phyloP scores from a whole-genome alignment of 23 red algal species.

The Gracilaria vermiculophylla region DNA sequence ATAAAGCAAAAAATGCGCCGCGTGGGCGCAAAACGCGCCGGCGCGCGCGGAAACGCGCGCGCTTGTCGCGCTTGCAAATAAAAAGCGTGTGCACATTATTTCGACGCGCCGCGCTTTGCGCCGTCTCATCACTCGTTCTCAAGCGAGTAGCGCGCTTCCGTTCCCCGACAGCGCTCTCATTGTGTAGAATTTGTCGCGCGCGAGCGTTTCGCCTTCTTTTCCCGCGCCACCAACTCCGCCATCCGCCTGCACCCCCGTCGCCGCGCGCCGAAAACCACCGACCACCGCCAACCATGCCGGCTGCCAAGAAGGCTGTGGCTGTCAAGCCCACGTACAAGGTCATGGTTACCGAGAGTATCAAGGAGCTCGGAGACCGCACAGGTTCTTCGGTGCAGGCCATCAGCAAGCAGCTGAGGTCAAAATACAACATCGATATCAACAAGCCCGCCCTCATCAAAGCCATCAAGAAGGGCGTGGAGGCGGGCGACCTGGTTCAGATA shows the following conservation, averaged over 20 bases:
- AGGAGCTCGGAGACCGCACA: constrained; percentile 46
- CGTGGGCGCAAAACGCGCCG: not conserved
- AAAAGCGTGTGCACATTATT: not conserved
- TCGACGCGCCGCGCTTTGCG: no score
- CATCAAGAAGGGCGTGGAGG: constrained; percentile 61
- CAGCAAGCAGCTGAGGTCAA: constrained; percentile 41
- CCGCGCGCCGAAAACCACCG: not conserved
- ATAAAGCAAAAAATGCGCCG: not conserved
- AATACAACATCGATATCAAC: constrained; percentile 73
- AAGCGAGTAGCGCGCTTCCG: no score
- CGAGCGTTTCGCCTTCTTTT: not conserved
- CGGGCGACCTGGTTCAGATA: constrained; percentile 65
- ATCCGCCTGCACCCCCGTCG: not conserved
- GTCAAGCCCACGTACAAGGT: constrained; percentile 63
- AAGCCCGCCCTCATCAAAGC: constrained; percentile 69
- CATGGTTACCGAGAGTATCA: constrained; percentile 63
- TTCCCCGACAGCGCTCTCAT: no score
- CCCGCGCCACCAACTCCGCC: not conserved
- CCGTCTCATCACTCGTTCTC: no score
- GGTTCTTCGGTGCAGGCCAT: constrained; percentile 60
- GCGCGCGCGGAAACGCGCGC: no score
- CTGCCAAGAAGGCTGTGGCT: constrained; percentile 6
- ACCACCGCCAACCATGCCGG: constrained; percentile 49
- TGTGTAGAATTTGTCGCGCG: not conserved
- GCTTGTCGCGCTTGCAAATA: not conserved